A percentile compares a stretch with the other conserved stretches of the same genome.
phyloP scores from a whole-genome alignment of 202 grass and related monocot species.

The Digitaria exilis region DNA sequence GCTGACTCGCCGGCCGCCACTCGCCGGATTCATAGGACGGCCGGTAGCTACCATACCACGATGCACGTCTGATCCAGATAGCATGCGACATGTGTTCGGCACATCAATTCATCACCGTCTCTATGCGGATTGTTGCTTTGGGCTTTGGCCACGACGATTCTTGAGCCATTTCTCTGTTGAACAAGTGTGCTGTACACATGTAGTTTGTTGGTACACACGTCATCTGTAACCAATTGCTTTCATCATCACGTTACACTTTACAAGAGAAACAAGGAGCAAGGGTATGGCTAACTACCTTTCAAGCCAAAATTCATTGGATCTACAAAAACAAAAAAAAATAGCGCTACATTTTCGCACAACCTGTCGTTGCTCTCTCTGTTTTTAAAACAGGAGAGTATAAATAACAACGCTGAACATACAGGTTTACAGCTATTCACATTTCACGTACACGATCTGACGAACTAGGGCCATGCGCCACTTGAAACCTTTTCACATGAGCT shows the following conservation, averaged over 20 bases:
- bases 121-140: neutral
- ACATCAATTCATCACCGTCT: neutral
- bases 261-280: neutral
- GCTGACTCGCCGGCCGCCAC: neutral
- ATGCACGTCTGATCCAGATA: neutral
- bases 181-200: conserved; percentile 30
- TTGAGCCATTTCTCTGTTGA: neutral
- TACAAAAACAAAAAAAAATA: neutral
- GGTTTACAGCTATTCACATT: neutral
- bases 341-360: neutral
- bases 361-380: neutral
- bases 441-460: neutral
- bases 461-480: neutral
- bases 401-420: neutral
- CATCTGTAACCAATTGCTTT: neutral
- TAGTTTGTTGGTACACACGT: neutral
- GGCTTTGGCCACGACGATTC: neutral
- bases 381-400: neutral
- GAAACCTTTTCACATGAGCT: neutral
- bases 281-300: neutral
- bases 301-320: neutral
- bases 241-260: neutral
- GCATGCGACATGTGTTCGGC: neutral
- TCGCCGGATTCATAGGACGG: neutral
- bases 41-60: neutral